Conservation (phyloP, 1,284 basidiomycete genomes). For the Ceratobasidium sp. region DNA sequence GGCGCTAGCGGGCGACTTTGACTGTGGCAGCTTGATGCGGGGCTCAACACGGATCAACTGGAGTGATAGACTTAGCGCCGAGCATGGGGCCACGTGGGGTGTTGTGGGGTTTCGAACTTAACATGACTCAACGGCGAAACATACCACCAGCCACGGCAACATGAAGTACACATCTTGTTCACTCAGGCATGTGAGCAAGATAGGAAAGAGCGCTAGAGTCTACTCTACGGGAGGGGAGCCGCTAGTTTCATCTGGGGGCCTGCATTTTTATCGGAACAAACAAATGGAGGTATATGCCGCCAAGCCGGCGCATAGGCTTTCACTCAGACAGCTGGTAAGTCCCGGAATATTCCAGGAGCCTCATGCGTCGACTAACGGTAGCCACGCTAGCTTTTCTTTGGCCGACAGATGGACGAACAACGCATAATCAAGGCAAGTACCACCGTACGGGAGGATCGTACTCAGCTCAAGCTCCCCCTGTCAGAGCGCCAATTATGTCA, state of each 20-base stretch:
- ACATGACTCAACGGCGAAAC: constrained; percentile 34
- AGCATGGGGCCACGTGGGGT: constrained; percentile 18
- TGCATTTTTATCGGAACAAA: constrained; percentile 84
- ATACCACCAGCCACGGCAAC: constrained; percentile 1
- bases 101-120: constrained; percentile 33
- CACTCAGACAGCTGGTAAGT: constrained; percentile 79
- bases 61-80: constrained; percentile 12
- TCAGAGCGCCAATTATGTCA: constrained; percentile 87
- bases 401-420: constrained; percentile 75
- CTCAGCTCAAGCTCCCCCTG: constrained; percentile 22
- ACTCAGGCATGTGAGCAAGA: not conserved
- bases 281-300: constrained; percentile 83
- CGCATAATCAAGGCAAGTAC: constrained; percentile 69
- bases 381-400: constrained; percentile 66
- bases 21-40: not conserved
- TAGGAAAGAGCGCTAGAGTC: not conserved
- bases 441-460: constrained; percentile 4
- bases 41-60: constrained; percentile 37
- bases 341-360: constrained; percentile 45
- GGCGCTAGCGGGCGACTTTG: not conserved
- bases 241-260: constrained; percentile 31
- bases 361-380: constrained; percentile 34
- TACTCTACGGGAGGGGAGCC: constrained; percentile 33
- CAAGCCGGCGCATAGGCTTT: constrained; percentile 73
- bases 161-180: constrained; percentile 18